Conservation (phyloP, 257 asterid species). For the Thymus quinquecostatus region DNA sequence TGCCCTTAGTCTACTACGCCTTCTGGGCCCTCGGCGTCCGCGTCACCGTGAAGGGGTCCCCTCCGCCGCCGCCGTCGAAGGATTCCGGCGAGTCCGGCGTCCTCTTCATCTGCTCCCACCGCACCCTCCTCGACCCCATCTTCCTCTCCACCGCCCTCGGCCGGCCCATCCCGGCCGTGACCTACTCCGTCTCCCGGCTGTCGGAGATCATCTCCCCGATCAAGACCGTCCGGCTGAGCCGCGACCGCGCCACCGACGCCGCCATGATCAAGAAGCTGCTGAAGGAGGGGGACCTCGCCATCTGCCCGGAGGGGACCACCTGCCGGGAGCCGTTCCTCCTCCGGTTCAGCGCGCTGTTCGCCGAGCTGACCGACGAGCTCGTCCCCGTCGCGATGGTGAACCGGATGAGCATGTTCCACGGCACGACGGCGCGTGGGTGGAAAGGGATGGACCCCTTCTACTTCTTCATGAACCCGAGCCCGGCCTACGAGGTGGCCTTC, state of each 20-base stretch:
- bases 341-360: slow-evolving; percentile 68
- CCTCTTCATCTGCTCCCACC: slow-evolving; percentile 71
- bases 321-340: slow-evolving; percentile 77
- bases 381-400: slow-evolving; percentile 75
- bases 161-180: slow-evolving; percentile 73
- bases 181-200: slow-evolving; percentile 72
- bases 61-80: slow-evolving; percentile 54
- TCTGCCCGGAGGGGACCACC: slow-evolving; percentile 88
- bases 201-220: slow-evolving; percentile 76
- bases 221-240: slow-evolving; percentile 60
- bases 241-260: slow-evolving; percentile 69
- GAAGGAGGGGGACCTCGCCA: slow-evolving; percentile 61
- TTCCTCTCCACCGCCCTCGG: slow-evolving; percentile 71
- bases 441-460: slow-evolving; percentile 83
- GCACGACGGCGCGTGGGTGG: slow-evolving; percentile 90
- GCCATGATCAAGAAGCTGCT: slow-evolving; percentile 58
- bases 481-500: slow-evolving; percentile 71
- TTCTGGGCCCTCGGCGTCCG: slow-evolving; percentile 66
- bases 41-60: slow-evolving; percentile 62
- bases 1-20: slow-evolving; percentile 61
- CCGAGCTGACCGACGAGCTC: slow-evolving; percentile 66
- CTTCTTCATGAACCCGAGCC: slow-evolving; percentile 87
- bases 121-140: slow-evolving; percentile 77
- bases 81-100: slow-evolving; percentile 51
- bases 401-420: slow-evolving; percentile 80